Evolutionary conservation across 139 green algal species (phyloP).

Genomic region (Eudorina sp.): DNA sequence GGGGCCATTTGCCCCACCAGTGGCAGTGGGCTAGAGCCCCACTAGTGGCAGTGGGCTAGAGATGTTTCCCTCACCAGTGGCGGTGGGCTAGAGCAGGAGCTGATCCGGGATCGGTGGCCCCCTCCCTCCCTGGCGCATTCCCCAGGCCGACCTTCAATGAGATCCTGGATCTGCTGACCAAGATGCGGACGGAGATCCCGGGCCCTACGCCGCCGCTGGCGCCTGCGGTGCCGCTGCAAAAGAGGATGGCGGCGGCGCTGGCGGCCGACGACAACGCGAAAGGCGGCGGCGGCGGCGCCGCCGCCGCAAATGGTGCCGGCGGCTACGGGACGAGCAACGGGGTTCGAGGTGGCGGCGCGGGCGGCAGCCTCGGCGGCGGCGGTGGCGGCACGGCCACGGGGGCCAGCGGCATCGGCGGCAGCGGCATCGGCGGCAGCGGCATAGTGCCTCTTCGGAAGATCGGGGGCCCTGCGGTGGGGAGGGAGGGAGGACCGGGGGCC

Average conservation of each 20-base stretch:
- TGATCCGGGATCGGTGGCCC: too few relatives aligned
- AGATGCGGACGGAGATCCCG: slow-evolving; percentile 1
- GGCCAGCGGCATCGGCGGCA: neutral
- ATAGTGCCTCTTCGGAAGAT: neutral
- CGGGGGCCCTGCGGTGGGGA: neutral
- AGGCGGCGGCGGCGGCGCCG: neutral
- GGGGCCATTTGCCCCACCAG: too few relatives aligned
- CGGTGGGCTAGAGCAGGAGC: too few relatives aligned
- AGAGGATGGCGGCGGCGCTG: slow-evolving; percentile 14
- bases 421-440: neutral
- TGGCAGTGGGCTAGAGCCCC: too few relatives aligned
- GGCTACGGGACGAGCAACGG: neutral
- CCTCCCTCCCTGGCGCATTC: too few relatives aligned
- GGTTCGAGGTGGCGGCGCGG: neutral
- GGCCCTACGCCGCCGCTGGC: slow-evolving; percentile 29
- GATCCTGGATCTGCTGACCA: slow-evolving; percentile 47
- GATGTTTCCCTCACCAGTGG: too few relatives aligned
- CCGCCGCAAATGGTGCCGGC: neutral
- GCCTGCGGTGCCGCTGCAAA: neutral
- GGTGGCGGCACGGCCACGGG: neutral
- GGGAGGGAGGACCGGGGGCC: neutral
- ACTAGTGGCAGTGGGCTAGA: too few relatives aligned
- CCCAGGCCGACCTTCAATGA: slow-evolving; percentile 51
- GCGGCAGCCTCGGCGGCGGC: neutral
- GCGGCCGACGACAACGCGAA: neutral